phyloP scores from a whole-genome alignment of 352 stramenopile species.

The Phytopythium kandeliae region DNA sequence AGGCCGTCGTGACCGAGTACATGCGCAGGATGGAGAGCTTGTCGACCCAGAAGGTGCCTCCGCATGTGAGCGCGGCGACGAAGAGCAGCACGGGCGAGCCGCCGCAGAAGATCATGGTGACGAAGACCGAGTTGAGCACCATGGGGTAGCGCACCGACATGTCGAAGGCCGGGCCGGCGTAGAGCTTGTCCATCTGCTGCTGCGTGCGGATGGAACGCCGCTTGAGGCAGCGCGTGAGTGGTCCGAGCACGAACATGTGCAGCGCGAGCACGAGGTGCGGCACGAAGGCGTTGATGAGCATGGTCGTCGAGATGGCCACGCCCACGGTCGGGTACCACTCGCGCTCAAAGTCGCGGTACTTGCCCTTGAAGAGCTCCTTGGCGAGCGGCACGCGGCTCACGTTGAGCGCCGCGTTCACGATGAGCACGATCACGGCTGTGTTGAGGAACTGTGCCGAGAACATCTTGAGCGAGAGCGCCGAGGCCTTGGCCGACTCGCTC shows the following conservation, averaged over 20 bases:
- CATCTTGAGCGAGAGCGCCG: slow-evolving; percentile 71
- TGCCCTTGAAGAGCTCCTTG: slow-evolving; percentile 62
- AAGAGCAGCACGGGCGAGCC: slow-evolving; percentile 77
- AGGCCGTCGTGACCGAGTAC: slow-evolving; percentile 75
- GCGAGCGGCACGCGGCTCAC: slow-evolving; percentile 36
- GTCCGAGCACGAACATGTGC: slow-evolving; percentile 53
- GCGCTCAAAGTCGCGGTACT: slow-evolving; percentile 79
- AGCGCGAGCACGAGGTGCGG: slow-evolving; percentile 57
- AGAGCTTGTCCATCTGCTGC: slow-evolving; percentile 72
- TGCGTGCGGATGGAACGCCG: slow-evolving; percentile 53
- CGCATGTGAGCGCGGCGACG: slow-evolving; percentile 55
- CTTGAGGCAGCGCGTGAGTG: slow-evolving; percentile 33
- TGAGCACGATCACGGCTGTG: slow-evolving; percentile 73
- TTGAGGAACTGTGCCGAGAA: slow-evolving; percentile 80
- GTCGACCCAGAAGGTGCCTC: slow-evolving; percentile 71
- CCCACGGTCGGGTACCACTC: slow-evolving; percentile 86
- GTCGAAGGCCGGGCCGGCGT: slow-evolving; percentile 65
- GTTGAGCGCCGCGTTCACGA: slow-evolving; percentile 63
- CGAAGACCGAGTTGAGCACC: slow-evolving; percentile 81
- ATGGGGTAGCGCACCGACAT: slow-evolving; percentile 78
- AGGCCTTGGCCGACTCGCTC: slow-evolving; percentile 78
- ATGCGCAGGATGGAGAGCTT: slow-evolving; percentile 74
- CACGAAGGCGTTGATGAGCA: slow-evolving; percentile 78
- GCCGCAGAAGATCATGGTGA: slow-evolving; percentile 79
- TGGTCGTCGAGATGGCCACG: slow-evolving; percentile 82